Conservation (phyloP, 208 protist genomes). For the Herpetomonas tarakana region DNA sequence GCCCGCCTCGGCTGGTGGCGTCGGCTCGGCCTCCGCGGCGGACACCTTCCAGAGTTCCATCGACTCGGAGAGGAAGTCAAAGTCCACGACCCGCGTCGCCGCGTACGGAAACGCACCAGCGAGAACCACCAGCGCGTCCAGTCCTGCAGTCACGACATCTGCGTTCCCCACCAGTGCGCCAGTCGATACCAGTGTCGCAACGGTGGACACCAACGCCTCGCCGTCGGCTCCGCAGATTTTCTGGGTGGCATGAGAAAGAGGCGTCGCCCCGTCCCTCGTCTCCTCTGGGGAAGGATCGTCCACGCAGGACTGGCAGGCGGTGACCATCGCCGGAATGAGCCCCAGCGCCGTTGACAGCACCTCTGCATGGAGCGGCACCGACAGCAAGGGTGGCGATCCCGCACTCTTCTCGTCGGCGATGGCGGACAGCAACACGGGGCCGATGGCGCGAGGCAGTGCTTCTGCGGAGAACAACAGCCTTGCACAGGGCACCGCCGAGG, state of each 20-base stretch:
- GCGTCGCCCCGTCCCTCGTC: background rate
- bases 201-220: constrained; percentile 21
- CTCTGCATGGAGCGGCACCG: background rate
- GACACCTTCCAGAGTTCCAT: constrained; percentile 7
- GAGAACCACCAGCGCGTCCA: constrained; percentile 34
- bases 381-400: background rate
- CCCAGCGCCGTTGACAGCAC: constrained; percentile 5
- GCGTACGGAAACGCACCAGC: constrained; percentile 44
- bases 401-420: background rate
- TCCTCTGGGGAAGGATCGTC: background rate
- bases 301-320: background rate
- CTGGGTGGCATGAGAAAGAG: background rate
- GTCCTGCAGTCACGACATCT: constrained; percentile 19
- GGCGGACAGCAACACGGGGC: no score
- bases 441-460: no score
- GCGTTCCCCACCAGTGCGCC: constrained; percentile 16
- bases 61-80: constrained; percentile 54
- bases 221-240: background rate
- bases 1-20: background rate
- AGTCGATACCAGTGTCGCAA: constrained; percentile 40
- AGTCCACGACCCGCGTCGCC: constrained; percentile 58
- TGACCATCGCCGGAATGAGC: background rate
- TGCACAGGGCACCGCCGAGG: no score
- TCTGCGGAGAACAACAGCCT: no score
- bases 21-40: constrained; percentile 9